Base-by-base conservation (phyloP, 805 yeast species). In the Diddensiella santjacobensis region DNA sequence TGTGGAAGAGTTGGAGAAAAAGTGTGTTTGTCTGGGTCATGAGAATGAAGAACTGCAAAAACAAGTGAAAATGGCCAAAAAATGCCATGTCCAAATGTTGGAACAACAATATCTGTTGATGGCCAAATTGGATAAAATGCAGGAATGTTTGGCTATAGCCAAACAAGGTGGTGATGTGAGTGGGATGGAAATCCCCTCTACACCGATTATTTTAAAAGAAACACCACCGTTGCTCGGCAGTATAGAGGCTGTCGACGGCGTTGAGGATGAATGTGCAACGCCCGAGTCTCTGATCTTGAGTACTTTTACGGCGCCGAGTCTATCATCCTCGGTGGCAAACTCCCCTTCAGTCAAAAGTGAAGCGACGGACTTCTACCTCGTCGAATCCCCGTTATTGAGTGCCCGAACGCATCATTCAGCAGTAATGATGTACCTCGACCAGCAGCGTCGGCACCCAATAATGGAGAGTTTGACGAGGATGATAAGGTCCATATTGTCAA, bases 1-100 rank as follows among this genome's bases (percentile, higher is more conserved):
- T 64, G 84, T 93, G 49, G 96, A 89, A 67, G 81, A 79, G 53
- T 74, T 93, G 57, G 97, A 91, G 67, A 66, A 71, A 33, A 79
- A 78, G 48, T 66, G 70, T 49, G 54, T 53, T 15, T 45, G 47
- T 19, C 56, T 67, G 43, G 52, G 56, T 24, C 13, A 53, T 2
- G 62, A 62, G 44, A 65, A 64, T 52, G 51, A 45, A 24, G 51
- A 49, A 36, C 60, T 68, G 11, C 52, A 49, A 31, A 42, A 22
- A 18, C 56, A 59, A 42, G 47, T 48, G 41, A 44, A 44, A 6
- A 44, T 42, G 33, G 33, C 46, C 40, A 54, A 52, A 45, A 45
- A 51, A 40, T 42, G 56, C 11, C 49, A 50, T 20, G 42, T 39
- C 29, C 54, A 42, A 22, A 38, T 51, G 40, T 23, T 54, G 44